phyloP scores from a whole-genome alignment of 2,329 filamentous ascomycete species.

The Remersonia thermophila region DNA sequence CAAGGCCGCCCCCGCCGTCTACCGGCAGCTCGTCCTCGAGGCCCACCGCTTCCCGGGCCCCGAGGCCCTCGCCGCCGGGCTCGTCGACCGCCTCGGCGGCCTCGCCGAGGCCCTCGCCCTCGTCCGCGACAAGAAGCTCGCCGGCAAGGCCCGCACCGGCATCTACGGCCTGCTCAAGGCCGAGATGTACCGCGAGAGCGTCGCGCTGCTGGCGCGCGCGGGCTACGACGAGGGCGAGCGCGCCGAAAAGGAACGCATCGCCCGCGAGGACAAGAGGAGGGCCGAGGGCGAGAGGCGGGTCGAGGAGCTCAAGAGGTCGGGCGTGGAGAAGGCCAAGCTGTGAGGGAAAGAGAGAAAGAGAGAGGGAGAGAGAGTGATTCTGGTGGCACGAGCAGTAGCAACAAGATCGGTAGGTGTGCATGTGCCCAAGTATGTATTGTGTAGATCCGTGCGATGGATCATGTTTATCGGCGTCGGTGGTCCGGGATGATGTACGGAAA shows the following conservation, averaged over 20 bases:
- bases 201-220: conserved; percentile 44
- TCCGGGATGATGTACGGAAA: no score
- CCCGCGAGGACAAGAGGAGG: conserved; percentile 29
- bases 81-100: conserved; percentile 57
- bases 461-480: no score
- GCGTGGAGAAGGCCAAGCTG: conserved; percentile 24
- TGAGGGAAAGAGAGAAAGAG: conserved; percentile 13
- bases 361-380: neutral
- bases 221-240: conserved; percentile 37
- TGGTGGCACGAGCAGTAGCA: no score
- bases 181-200: conserved; percentile 60
- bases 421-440: no score
- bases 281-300: conserved; percentile 34
- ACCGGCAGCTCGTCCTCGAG: conserved; percentile 59
- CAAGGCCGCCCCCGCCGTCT: conserved; percentile 47
- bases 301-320: conserved; percentile 31
- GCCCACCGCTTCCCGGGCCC: conserved; percentile 52
- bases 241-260: conserved; percentile 30
- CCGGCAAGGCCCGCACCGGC: conserved; percentile 48
- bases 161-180: conserved; percentile 61
- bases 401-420: no score
- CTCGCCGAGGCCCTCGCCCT: conserved; percentile 50
- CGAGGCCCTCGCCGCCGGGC: conserved; percentile 50
- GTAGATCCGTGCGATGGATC: no score
- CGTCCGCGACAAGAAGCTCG: conserved; percentile 45